Percentiles rank a stretch among this genome's conserved stretches.
Conservation (phyloP, 2,329 filamentous ascomycete species). For the Talaromyces piceae region DNA sequence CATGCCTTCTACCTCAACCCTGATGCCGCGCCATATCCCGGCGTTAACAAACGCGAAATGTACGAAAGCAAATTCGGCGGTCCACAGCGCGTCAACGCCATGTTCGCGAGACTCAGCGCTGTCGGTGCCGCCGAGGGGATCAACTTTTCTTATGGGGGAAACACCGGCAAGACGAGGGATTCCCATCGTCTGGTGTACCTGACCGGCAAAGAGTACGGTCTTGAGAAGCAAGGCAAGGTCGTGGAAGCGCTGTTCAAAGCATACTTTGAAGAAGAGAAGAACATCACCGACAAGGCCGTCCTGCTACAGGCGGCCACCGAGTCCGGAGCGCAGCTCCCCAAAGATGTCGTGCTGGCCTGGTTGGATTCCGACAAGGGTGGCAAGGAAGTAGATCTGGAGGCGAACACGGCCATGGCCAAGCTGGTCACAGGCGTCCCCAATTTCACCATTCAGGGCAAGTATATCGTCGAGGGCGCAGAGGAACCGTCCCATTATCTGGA, state of each 20-base stretch:
- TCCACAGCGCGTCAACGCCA: conserved; percentile 50
- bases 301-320: conserved; percentile 47
- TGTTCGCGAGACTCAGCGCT: conserved; percentile 50
- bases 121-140: conserved; percentile 62
- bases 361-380: conserved; percentile 46
- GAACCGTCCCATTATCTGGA: conserved; percentile 45
- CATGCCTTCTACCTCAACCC: conserved; percentile 76
- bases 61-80: conserved; percentile 57
- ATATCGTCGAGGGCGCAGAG: conserved; percentile 64
- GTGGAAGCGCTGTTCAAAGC: conserved; percentile 57
- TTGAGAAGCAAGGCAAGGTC: conserved; percentile 51
- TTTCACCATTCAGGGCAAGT: conserved; percentile 63
- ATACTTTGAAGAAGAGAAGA: conserved; percentile 59
- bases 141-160: conserved; percentile 63
- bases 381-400: conserved; percentile 50
- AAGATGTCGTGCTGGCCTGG: conserved; percentile 17
- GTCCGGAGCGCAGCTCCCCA: conserved; percentile 26
- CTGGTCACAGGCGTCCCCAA: conserved; percentile 34
- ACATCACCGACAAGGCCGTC: conserved; percentile 53
- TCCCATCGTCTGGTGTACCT: conserved; percentile 71
- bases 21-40: conserved; percentile 44
- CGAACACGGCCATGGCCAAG: conserved; percentile 45
- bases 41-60: conserved; percentile 47
- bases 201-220: conserved; percentile 45
- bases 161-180: conserved; percentile 68